A percentile compares a stretch with the other conserved stretches of the same genome.
Conservation (phyloP, 768 basidiomycete genomes). For the Pulveroboletus sp. region DNA sequence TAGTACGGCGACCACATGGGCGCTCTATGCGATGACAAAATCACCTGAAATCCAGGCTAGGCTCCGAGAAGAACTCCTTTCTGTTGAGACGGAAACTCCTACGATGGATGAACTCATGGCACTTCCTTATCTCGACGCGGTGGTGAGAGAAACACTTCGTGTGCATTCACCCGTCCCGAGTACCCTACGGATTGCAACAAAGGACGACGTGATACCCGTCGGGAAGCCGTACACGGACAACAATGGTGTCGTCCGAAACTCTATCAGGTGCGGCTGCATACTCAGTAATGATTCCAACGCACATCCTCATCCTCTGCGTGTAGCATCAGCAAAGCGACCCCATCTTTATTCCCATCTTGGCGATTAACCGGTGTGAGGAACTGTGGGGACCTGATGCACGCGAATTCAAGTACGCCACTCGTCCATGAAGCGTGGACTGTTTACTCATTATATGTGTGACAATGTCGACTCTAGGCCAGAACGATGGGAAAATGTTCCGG, state of each 20-base stretch:
- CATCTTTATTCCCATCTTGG: conserved; percentile 48
- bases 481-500: conserved; percentile 52
- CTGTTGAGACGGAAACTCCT: conserved; percentile 51
- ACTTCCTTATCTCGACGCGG: conserved; percentile 66
- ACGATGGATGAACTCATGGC: conserved; percentile 65
- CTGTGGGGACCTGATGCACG: conserved; percentile 63
- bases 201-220: conserved; percentile 53
- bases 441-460: neutral
- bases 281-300: neutral
- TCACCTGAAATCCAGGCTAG: conserved; percentile 47
- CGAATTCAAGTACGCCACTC: conserved; percentile 47
- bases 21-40: conserved; percentile 51
- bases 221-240: conserved; percentile 42
- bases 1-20: conserved; percentile 50
- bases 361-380: conserved; percentile 46
- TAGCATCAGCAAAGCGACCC: conserved; percentile 43
- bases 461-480: conserved; percentile 18
- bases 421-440: neutral
- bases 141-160: conserved; percentile 58
- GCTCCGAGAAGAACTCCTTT: conserved; percentile 55
- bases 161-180: conserved; percentile 48
- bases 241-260: conserved; percentile 39
- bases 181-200: conserved; percentile 41
- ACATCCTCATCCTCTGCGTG: too few species aligned
- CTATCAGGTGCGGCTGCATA: conserved; percentile 31